Evolutionary conservation across 192 early-diverging fungal species (phyloP).

Genomic region (Dissophora globulifera): DNA sequence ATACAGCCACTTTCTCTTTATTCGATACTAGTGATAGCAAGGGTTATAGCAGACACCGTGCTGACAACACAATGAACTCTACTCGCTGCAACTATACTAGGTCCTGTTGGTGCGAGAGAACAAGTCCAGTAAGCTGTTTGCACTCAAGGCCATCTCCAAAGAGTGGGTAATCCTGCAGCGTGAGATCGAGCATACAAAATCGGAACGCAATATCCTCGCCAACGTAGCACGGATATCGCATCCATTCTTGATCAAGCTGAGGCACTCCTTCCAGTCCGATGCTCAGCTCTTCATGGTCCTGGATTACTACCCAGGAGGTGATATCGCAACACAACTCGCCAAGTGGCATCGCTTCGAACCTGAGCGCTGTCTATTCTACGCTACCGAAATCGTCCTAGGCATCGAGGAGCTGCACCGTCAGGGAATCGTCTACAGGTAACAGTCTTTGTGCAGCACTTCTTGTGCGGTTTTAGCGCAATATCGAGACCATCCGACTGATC

Average conservation of each 20-base stretch:
- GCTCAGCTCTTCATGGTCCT: slow-evolving; percentile 90
- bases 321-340: slow-evolving; percentile 88
- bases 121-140: slow-evolving; percentile 57
- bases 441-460: too few species aligned
- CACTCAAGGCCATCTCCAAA: slow-evolving; percentile 66
- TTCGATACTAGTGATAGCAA: slow-evolving; percentile 2
- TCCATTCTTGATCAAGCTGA: slow-evolving; percentile 90
- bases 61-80: too few species aligned
- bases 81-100: slow-evolving; percentile 46
- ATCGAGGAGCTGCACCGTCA: slow-evolving; percentile 88
- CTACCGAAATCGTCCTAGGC: slow-evolving; percentile 87
- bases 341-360: slow-evolving; percentile 68
- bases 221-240: slow-evolving; percentile 77
- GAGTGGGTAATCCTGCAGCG: slow-evolving; percentile 78
- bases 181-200: slow-evolving; percentile 81
- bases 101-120: slow-evolving; percentile 61
- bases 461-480: too few species aligned
- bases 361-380: slow-evolving; percentile 83
- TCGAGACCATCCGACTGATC: neutral
- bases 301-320: slow-evolving; percentile 91
- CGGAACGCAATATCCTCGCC: slow-evolving; percentile 85
- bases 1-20: too few species aligned
- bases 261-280: slow-evolving; percentile 89
- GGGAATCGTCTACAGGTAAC: slow-evolving; percentile 84
- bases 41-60: too few species aligned